Evolutionary conservation across 768 basidiomycete genomes (phyloP).

Genomic region (Tylopilus plumbeoviolaceoides): DNA sequence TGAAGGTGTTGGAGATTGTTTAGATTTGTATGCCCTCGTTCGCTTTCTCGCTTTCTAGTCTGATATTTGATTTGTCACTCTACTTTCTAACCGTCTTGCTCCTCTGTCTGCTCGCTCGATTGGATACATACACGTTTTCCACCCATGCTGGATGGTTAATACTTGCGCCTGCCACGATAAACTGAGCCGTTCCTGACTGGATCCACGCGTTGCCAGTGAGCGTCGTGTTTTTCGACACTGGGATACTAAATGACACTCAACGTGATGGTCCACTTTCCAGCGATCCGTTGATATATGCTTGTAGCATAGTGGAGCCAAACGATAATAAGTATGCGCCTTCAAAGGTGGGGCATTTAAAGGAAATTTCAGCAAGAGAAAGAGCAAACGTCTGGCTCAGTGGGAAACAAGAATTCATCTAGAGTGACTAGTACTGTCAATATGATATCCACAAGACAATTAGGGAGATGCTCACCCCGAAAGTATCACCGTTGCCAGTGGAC

Average conservation of each 20-base stretch:
- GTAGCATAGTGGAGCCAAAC: constrained; percentile 49
- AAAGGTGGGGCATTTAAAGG: constrained; percentile 57
- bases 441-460: not conserved
- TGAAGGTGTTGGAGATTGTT: too few species aligned
- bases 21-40: too few species aligned
- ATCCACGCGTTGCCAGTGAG: not conserved
- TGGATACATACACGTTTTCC: constrained; percentile 45
- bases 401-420: constrained; percentile 52
- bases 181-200: constrained; percentile 49
- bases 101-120: not conserved
- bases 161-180: constrained; percentile 53
- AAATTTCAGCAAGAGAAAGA: constrained; percentile 54
- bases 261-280: constrained; percentile 69
- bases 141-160: constrained; percentile 59
- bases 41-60: too few species aligned
- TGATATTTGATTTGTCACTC: too few species aligned
- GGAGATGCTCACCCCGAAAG: constrained; percentile 47
- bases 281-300: constrained; percentile 64
- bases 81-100: too few species aligned
- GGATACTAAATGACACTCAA: constrained; percentile 54
- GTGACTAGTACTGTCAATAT: not conserved
- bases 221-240: not conserved
- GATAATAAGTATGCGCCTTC: constrained; percentile 61
- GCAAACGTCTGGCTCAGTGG: constrained; percentile 45
- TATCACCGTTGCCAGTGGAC: constrained; percentile 44